These are phyloP conservation scores for Cucumis cinereus DNA, from an alignment of 306 rosid species.

Conservation along the genomic window DNA sequence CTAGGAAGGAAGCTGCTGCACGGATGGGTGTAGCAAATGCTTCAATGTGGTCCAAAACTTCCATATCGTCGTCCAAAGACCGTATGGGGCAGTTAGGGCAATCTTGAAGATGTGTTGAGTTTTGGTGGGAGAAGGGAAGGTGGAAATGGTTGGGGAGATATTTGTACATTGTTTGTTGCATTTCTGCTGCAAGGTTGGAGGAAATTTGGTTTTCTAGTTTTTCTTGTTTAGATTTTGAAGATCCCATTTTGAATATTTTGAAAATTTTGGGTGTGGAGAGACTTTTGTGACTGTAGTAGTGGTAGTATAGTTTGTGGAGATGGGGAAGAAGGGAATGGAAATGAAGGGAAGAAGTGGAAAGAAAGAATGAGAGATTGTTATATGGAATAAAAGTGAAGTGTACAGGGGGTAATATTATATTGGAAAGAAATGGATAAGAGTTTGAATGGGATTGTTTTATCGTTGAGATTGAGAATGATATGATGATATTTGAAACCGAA, in stretches of 20 bases:
- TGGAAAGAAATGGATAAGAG: background rate
- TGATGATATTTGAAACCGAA: background rate
- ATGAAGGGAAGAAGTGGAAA: background rate
- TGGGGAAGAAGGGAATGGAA: background rate
- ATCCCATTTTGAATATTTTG: background rate
- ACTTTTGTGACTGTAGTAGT: background rate
- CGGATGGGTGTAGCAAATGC: background rate
- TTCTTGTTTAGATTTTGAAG: background rate
- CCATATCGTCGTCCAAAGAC: background rate
- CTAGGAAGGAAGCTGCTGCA: background rate
- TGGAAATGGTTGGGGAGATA: background rate
- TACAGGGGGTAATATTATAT: background rate
- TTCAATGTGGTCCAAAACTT: background rate
- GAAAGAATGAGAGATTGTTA: too few relatives aligned
- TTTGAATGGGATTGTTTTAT: background rate
- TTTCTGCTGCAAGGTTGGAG: background rate
- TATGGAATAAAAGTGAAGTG: constrained; percentile 4
- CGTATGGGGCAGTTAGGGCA: too few relatives aligned
- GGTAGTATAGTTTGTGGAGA: background rate
- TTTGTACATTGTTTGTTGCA: background rate
- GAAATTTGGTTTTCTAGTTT: background rate
- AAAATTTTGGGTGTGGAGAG: background rate
- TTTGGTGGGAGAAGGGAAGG: background rate
- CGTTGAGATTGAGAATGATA: background rate
- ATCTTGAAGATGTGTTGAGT: background rate